These are phyloP conservation scores for Dacryopinax spathularia DNA, from an alignment of 768 basidiomycete species.

Conservation along the genomic window DNA sequence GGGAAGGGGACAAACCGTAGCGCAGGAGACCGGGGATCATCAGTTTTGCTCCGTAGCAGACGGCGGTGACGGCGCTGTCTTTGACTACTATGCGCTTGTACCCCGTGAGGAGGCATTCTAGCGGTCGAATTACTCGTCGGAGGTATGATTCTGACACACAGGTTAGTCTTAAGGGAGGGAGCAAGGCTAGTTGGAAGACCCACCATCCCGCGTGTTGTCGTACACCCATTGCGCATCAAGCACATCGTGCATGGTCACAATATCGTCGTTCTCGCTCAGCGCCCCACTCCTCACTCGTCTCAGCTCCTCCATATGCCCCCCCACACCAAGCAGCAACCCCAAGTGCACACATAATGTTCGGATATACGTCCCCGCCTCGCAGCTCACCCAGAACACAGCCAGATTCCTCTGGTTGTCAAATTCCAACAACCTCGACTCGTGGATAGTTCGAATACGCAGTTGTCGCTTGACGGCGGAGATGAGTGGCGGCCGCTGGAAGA, in stretches of 20 bases:
- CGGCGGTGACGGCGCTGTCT: conserved; percentile 96
- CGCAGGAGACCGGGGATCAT: conserved; percentile 98
- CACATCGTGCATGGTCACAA: conserved; percentile 99
- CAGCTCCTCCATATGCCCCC: conserved; percentile 99
- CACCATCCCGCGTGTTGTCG: conserved; percentile 93
- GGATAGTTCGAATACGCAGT: conserved; percentile 90
- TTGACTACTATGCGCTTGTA: conserved; percentile 99
- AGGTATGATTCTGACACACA: conserved; percentile 71
- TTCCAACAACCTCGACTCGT: conserved; percentile 89
- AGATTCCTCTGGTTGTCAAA: conserved; percentile 96
- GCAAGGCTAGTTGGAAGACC: conserved; percentile 19
- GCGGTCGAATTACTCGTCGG: conserved; percentile 81
- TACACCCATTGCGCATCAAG: conserved; percentile 97
- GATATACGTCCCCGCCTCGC: conserved; percentile 80
- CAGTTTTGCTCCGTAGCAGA: conserved; percentile 98
- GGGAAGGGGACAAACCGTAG: conserved; percentile 37
- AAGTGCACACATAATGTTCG: conserved; percentile 96
- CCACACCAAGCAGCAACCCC: conserved; percentile 85
- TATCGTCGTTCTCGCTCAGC: conserved; percentile 93
- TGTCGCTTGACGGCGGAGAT: conserved; percentile 99
- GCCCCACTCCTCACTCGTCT: conserved; percentile 89
- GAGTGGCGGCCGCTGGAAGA: conserved; percentile 96
- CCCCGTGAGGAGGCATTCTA: conserved; percentile 85
- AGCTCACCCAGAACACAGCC: conserved; percentile 95
- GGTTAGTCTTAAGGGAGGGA: neutral